Base-by-base conservation (phyloP, 257 asterid species). In the Misopates orontium region DNA sequence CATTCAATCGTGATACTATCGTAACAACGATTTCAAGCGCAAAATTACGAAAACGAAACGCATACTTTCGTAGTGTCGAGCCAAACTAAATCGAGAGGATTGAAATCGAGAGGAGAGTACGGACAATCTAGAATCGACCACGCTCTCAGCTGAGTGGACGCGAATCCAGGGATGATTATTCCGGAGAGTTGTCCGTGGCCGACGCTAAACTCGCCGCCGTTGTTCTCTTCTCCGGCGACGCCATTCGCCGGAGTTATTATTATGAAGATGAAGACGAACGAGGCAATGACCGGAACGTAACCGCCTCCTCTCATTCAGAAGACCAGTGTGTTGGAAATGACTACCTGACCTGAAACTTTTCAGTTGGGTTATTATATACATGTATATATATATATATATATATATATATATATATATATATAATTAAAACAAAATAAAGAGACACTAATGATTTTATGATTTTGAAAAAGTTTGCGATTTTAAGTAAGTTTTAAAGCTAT, bases 51-150 rank as follows among this genome's bases (percentile, higher is more conserved):
- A 42, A 69, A 10, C 57, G 1, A 8, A 39, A 48, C n/a, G 57
- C 71, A 57, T 73, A 93, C 99, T 76, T 90, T 93, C 55, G 99
- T 90, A 24, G 86, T 66, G 79, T 93, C 99, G 65, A 93, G 99
- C 99, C 99, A 93, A 74, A 93, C 99, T 68, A 93, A 88, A 79
- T 93, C 99, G 80, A 93, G 97, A 36, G 99, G 97, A 53, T 90
- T 87, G 82, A 87, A 93, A 83, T 90, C 96, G 68, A 90, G 96
- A 69, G 97, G 96, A 66, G 97, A 87, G 79, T 86, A 93, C 36
- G 99, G 99, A 66, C 97, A 93, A 81, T 93, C 99, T 48, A 93
- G 62, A 61, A 93, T 93, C 41, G 99, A 93, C 99, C 99, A 93
- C 16, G 97, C 99, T 75, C 99, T 78, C 0, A 93, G 92, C 55